phyloP scores from a whole-genome alignment of 2,329 filamentous ascomycete genomes.

The Colletotrichum spinosum region DNA sequence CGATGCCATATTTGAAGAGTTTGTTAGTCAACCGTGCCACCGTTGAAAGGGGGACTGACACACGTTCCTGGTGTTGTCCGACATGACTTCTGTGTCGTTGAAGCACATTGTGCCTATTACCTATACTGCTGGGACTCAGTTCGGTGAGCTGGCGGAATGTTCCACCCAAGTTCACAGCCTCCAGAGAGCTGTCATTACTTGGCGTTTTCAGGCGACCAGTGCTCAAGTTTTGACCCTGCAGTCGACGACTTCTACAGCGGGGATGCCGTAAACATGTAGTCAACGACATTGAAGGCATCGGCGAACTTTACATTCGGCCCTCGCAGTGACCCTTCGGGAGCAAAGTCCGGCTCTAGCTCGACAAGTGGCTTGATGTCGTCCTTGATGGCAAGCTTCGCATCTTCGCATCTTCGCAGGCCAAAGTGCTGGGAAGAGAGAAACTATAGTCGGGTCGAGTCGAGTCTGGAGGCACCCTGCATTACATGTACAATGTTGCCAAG shows the following conservation, averaged over 20 bases:
- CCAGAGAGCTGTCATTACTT: conserved; percentile 43
- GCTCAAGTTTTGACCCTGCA: conserved; percentile 43
- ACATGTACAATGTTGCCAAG: conserved; percentile 47
- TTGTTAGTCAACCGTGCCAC: conserved; percentile 43
- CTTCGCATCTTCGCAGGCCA: conserved; percentile 45
- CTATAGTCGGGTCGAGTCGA: conserved; percentile 45
- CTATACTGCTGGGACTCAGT: conserved; percentile 40
- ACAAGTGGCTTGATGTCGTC: conserved; percentile 44
- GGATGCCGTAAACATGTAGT: conserved; percentile 41
- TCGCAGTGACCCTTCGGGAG: conserved; percentile 41
- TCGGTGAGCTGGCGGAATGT: conserved; percentile 41
- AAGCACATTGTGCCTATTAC: conserved; percentile 39
- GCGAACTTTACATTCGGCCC: conserved; percentile 43
- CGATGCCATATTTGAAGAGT: conserved; percentile 41
- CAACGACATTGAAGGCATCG: conserved; percentile 44
- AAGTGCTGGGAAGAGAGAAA: conserved; percentile 42
- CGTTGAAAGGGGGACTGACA: conserved; percentile 42
- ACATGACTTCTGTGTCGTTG: conserved; percentile 42
- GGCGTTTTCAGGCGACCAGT: conserved; percentile 43
- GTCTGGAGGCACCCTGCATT: conserved; percentile 45
- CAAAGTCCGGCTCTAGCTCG: conserved; percentile 44
- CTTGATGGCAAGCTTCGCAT: conserved; percentile 38
- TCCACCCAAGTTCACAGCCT: conserved; percentile 43
- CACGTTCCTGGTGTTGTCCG: conserved; percentile 43
- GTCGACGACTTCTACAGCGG: conserved; percentile 45